Evolutionary conservation across 129 eudicot genomes (phyloP).

Genomic region (Silybum marianum): DNA sequence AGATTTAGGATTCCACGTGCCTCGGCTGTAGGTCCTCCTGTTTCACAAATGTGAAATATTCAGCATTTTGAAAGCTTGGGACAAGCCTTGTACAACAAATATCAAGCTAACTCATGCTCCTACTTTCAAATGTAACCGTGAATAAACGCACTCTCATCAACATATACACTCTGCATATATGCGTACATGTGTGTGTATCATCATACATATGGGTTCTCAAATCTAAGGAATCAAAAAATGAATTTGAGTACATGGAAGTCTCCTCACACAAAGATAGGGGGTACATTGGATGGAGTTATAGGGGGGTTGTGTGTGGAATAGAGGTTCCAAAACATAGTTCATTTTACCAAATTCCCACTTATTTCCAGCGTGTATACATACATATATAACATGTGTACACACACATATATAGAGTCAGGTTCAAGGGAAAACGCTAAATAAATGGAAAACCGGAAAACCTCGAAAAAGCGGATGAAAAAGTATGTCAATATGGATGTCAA

Average conservation of each 20-base stretch:
- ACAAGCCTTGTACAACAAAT: neutral
- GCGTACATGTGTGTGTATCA: neutral
- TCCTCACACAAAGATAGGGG: neutral
- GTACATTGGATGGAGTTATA: neutral
- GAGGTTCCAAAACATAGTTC: neutral
- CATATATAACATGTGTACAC: neutral
- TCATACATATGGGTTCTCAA: neutral
- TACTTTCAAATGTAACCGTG: neutral
- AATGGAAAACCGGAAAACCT: too few relatives aligned
- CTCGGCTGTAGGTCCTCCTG: conserved; percentile 97
- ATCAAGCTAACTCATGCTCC: neutral
- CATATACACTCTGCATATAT: neutral
- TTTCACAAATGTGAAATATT: conserved; percentile 22
- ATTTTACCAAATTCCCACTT: neutral
- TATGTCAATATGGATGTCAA: too few relatives aligned
- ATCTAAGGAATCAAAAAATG: neutral
- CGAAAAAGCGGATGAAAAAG: too few relatives aligned
- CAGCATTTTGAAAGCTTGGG: conserved; percentile 1
- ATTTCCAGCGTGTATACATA: neutral
- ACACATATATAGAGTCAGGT: too few relatives aligned
- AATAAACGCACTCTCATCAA: neutral
- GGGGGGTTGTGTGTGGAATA: neutral
- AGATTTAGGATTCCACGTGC: conserved; percentile 84
- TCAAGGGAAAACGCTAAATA: too few relatives aligned
- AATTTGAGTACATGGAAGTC: neutral